Evolutionary conservation across 2,329 filamentous ascomycete species (phyloP), one percentile per base, ranked within the genome.

Genomic region (Alternaria viburni): DNA sequence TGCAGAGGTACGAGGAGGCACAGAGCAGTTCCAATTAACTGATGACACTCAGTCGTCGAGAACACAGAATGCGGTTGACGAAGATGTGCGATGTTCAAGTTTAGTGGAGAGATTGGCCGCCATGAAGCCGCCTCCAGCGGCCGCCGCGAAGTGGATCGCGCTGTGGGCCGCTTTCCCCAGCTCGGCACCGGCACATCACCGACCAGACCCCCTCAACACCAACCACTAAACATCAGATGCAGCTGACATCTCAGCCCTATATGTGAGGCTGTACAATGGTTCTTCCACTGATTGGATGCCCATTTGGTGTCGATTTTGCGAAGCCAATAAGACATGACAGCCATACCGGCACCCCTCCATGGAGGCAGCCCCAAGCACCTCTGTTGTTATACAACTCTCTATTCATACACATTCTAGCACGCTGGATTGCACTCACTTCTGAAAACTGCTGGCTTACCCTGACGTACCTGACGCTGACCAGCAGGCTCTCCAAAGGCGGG

Each of bases 231-330:
- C 46, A 45, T 58, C 26, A 19, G n/a, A 64, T 32, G 54, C 45
- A 51, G 50, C 67, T 67, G 60, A 66, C 64, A 55, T 51, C 55
- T 68, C 62, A 70, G 65, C 62, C 67, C 59, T 62, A 54, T 47
- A 57, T 59, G 52, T 54, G 59, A 52, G 54, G 30, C 59, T 61
- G 66, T 69, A 65, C 61, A 62, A 67, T 62, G 36, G n/a, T 19
- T 25, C 21, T 17, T 11, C 55, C 19, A 43, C 26, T 62, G 62
- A 59, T 65, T 62, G 62, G 55, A 47, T 47, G 54, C 17, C 15
- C 23, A 30, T 17, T 13, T 19, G 47, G 26, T 55, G 4, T 54
- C 21, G 17, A 8, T 17, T 36, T 47, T n/a, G 13, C 52, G 43
- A 54, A 54, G 59, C 66, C 59, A 66, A 70, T 67, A 21, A 49